These are phyloP conservation scores for Rhodotorula mucilaginosa DNA, from an alignment of 1,284 basidiomycete genomes.

Conservation along the genomic window DNA sequence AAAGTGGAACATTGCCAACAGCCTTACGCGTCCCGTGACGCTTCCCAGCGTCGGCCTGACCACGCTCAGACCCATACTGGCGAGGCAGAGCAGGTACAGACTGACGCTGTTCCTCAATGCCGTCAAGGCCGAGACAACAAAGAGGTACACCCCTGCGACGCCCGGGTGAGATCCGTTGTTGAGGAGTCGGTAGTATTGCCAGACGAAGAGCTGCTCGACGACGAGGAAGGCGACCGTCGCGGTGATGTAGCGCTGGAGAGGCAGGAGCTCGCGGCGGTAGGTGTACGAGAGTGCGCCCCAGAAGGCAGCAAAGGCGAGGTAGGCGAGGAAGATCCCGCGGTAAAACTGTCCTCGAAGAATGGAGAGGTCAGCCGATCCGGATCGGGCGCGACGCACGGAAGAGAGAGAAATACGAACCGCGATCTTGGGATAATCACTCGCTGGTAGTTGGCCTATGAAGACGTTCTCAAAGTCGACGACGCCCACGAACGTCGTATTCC, in stretches of 20 bases:
- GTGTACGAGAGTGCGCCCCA: constrained; percentile 82
- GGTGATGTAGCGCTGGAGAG: constrained; percentile 92
- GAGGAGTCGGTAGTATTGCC: constrained; percentile 83
- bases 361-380: neutral
- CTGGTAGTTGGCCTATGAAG: constrained; percentile 84
- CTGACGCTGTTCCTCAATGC: constrained; percentile 89
- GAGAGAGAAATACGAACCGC: constrained; percentile 55
- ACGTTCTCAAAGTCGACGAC: constrained; percentile 81
- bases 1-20: constrained; percentile 79
- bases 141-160: constrained; percentile 63
- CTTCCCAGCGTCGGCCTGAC: constrained; percentile 62
- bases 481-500: constrained; percentile 62
- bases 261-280: constrained; percentile 77
- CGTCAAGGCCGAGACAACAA: constrained; percentile 86
- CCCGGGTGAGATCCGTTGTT: constrained; percentile 79
- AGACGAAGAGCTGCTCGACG: constrained; percentile 89
- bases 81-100: constrained; percentile 91
- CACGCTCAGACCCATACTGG: constrained; percentile 51
- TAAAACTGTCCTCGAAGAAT: constrained; percentile 66
- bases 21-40: constrained; percentile 73
- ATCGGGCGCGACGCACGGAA: too few species aligned
- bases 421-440: constrained; percentile 97
- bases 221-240: constrained; percentile 82
- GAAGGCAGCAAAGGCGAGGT: constrained; percentile 62
- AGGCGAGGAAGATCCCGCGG: constrained; percentile 73